Base-by-base conservation (phyloP, 345 rosid species). In the Orychophragmus violaceus region DNA sequence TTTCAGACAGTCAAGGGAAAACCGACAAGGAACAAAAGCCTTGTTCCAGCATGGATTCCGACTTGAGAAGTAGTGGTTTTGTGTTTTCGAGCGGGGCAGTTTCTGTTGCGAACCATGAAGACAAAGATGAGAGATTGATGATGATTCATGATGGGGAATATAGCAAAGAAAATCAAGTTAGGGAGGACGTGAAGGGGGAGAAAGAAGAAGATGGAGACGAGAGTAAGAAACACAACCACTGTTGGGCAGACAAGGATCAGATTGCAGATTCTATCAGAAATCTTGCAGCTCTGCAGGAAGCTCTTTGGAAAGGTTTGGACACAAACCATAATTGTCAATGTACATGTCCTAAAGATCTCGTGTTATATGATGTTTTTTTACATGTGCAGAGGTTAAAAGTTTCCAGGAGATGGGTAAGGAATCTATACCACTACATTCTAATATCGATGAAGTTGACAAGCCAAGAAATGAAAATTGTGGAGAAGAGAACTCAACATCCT, bases 11-110 rank as follows among this genome's bases (percentile, higher is more conserved):
- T 62, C 79, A 79, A 72, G 75, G 70, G 82, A 61, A 54, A 51
- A 27, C 8, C 21, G 25, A 32, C 55, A 68, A 48, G 19, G 97
- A 85, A 72, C 90, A 86, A 69, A 88, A 85, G 78, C 91, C 90
- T 80, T 87, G 67, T 76, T 90, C 98, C 58, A 85, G 95, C 74
- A 12, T 87, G 77, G 98, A 82, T 74, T 92, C 98, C 36, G 91
- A 93, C 77, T 85, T 91, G 16, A 79, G 87, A 82, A 88, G 97
- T 85, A 78, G 90, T 66, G 82, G 84, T 70, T 86, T 85, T 82
- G 81, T 88, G 65, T 86, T 86, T 80, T 74, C 69, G 74, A 87
- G 81, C 82, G 83, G 82, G 55, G 69, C 73, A 30, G 78, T 39
- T 74, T 78, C 82, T 61, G 81, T 69, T 42, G 77, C 74, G 35